phyloP scores from a whole-genome alignment of 768 basidiomycete genomes.

The Russula sp. region DNA sequence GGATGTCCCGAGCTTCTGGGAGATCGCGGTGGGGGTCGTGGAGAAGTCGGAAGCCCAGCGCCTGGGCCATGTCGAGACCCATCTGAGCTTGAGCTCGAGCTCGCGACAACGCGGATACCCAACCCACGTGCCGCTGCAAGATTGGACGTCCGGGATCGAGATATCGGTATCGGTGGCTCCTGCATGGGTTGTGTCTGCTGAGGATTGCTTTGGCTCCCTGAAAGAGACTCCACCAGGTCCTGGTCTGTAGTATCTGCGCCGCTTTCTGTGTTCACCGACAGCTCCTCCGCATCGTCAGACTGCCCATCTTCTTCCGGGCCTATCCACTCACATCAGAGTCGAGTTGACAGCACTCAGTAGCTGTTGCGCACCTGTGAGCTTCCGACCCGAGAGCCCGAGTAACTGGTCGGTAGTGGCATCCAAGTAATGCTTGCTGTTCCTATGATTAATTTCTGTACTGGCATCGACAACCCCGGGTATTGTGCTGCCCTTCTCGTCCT shows the following conservation, averaged over 20 bases:
- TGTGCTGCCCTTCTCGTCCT: constrained; percentile 9
- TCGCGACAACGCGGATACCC: constrained; percentile 15
- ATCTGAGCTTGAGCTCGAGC: constrained; percentile 18
- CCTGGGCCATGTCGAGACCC: constrained; percentile 22
- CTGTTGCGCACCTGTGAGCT: constrained; percentile 48
- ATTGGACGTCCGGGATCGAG: constrained; percentile 15
- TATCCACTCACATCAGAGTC: constrained; percentile 27
- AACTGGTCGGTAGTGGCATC: constrained; percentile 78
- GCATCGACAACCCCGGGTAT: constrained; percentile 12
- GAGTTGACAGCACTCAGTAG: constrained; percentile 22
- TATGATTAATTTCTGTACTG: constrained; percentile 42
- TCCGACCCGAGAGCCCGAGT: constrained; percentile 69
- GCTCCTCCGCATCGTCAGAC: constrained; percentile 63
- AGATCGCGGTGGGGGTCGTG: constrained; percentile 25
- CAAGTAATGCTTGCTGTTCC: constrained; percentile 80
- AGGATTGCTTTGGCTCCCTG: constrained; percentile 21
- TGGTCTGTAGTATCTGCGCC: constrained; percentile 65
- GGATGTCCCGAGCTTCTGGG: constrained; percentile 9
- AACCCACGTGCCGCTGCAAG: constrained; percentile 20
- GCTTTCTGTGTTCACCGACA: constrained; percentile 64
- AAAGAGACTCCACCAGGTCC: constrained; percentile 28
- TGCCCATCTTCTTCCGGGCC: constrained; percentile 47
- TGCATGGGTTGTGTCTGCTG: constrained; percentile 34
- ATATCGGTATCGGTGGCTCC: constrained; percentile 13
- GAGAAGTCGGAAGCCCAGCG: constrained; percentile 23